Evolutionary conservation across 2,329 filamentous ascomycete genomes (phyloP).

Genomic region (Colletotrichum phormii): DNA sequence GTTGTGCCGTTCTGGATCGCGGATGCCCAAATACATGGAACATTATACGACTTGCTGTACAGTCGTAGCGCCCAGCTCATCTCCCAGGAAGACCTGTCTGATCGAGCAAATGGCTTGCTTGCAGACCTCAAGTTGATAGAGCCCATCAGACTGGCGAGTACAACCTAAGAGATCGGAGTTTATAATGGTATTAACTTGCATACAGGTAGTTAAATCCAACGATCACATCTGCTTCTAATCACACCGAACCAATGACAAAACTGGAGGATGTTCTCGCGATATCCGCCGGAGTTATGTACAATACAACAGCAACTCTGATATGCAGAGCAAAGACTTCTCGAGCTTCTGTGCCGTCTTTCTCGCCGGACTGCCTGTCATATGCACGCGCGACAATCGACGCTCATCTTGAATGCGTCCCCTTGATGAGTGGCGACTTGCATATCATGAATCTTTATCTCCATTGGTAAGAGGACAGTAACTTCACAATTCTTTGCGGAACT

Average conservation of each 20-base stretch:
- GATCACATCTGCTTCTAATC: neutral
- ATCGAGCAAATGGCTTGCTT: neutral
- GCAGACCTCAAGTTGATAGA: neutral
- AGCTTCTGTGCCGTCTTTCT: neutral
- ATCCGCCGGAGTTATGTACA: constrained; percentile 1
- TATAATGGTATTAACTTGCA: neutral
- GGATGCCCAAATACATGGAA: constrained; percentile 60
- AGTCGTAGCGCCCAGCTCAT: neutral
- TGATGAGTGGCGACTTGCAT: neutral
- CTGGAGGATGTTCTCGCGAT: constrained; percentile 6
- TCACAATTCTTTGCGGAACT: neutral
- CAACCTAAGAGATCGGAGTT: neutral
- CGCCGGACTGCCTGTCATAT: constrained; percentile 1
- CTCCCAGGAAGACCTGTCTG: neutral
- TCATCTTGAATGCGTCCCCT: constrained; percentile 8
- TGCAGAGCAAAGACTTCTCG: neutral
- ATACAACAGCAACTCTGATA: constrained; percentile 18
- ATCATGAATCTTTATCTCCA: constrained; percentile 14
- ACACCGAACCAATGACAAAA: neutral
- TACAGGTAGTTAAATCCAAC: neutral
- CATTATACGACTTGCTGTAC: constrained; percentile 55
- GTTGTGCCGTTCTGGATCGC: constrained; percentile 58
- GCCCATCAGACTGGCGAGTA: neutral
- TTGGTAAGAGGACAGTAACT: neutral
- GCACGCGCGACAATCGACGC: neutral